Base-by-base conservation (phyloP, 345 rosid species). In the Dimocarpus longan region DNA sequence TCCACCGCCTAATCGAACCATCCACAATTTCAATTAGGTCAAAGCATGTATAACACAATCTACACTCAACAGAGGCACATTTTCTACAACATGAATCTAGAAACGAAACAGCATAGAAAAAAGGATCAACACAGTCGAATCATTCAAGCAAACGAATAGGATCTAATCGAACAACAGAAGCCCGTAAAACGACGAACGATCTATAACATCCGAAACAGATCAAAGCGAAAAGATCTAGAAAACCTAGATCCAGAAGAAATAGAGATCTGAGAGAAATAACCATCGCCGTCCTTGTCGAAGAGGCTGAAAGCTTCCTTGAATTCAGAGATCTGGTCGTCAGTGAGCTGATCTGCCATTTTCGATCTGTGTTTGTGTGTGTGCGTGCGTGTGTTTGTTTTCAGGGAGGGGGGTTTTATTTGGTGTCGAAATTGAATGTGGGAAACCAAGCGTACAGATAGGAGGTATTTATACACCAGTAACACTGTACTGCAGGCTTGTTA, bases 261-360 rank as follows among this genome's bases (percentile, higher is more conserved):
- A 7, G 80, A 46, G 70, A 73, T 70, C 74, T 70, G 40, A 70
- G 59, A 50, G 66, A 42, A 26, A 37, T 67, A 74, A 84, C 87
- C 87, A 80, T 84, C 87, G 60, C 85, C 85, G 43, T 84, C 87
- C 83, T 84, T 84, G 79, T 84, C 87, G 68, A 84, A 84, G 71
- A 84, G 87, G 81, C 83, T 81, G 77, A 84, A 84, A 40, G 87
- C 87, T 80, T 84, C 87, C 85, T 76, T 84, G 76, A 84, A 84
- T 81, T 84, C 85, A 48, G 81, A 73, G 85, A 84, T 84, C 87
- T 84, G 87, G 40, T 84, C 87, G 5, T 79, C 79, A 66, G 85
- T 76, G 68, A 84, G 85, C 62, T 84, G 85, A 64, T 84, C 87
- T 39, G 79, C 87, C 87, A 84, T 84, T 40, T 26, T 59, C 19